These are phyloP conservation scores for Glycyrrhiza uralensis DNA, from an alignment of 306 rosid species.

Conservation along the genomic window DNA sequence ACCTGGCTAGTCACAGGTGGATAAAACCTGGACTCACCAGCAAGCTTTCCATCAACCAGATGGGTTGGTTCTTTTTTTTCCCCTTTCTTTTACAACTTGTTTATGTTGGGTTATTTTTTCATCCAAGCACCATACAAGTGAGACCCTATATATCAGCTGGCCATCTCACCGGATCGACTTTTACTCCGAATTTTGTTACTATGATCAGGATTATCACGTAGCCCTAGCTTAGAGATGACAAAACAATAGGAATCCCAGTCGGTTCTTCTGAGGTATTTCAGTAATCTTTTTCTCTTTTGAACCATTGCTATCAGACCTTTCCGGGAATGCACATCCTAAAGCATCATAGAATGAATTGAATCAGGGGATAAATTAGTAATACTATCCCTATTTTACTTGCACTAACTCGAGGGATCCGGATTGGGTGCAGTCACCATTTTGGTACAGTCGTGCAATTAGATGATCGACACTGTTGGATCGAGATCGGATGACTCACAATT, in stretches of 20 bases:
- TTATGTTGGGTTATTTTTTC: neutral
- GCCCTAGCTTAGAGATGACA: slow-evolving; percentile 74
- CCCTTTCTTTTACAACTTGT: neutral
- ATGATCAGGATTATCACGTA: slow-evolving; percentile 79
- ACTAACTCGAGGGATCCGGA: too few species aligned
- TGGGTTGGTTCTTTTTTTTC: neutral
- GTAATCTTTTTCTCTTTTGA: slow-evolving; percentile 70
- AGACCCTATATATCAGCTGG: neutral
- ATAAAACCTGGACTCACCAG: neutral
- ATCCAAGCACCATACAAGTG: neutral
- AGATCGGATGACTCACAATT: too few species aligned
- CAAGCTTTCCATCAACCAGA: neutral
- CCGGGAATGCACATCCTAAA: slow-evolving; percentile 87
- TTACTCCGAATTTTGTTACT: neutral
- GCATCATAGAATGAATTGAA: slow-evolving; percentile 10
- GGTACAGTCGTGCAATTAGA: too few species aligned
- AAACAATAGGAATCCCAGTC: slow-evolving; percentile 94
- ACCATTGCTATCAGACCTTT: slow-evolving; percentile 89
- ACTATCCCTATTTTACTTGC: too few species aligned
- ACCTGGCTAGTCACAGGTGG: neutral
- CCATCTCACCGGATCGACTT: neutral
- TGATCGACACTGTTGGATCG: too few species aligned
- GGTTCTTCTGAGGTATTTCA: slow-evolving; percentile 85
- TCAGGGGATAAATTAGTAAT: neutral
- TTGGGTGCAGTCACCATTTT: too few species aligned